Conservation (phyloP, 345 rosid genomes). For the Lepidium didymum region DNA sequence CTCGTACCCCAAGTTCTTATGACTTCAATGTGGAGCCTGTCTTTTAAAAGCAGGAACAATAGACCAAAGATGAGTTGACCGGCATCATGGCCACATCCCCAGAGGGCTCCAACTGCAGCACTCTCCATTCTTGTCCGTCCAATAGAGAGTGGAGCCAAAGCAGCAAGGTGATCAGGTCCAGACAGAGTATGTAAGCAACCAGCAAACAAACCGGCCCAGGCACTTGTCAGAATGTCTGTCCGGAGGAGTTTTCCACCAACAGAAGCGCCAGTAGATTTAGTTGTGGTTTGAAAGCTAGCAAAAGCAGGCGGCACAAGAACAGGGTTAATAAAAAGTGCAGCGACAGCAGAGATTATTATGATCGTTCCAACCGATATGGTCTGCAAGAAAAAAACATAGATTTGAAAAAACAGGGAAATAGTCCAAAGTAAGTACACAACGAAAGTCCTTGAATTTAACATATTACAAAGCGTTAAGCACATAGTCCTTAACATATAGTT, state of each 20-base stretch:
- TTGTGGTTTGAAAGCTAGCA: slow-evolving; percentile 63
- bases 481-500: not conserved
- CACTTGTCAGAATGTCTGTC: slow-evolving; percentile 64
- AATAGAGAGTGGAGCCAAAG: slow-evolving; percentile 90
- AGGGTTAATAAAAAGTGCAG: slow-evolving; percentile 51
- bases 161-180: slow-evolving; percentile 98
- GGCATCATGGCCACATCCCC: slow-evolving; percentile 99
- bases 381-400: slow-evolving; percentile 31
- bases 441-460: not conserved
- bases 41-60: slow-evolving; percentile 69
- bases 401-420: not conserved
- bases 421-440: not conserved
- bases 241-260: slow-evolving; percentile 47
- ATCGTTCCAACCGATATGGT: slow-evolving; percentile 37
- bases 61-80: slow-evolving; percentile 88
- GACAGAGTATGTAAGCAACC: slow-evolving; percentile 93
- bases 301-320: slow-evolving; percentile 67
- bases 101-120: slow-evolving; percentile 91
- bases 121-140: slow-evolving; percentile 85
- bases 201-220: slow-evolving; percentile 94
- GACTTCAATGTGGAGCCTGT: slow-evolving; percentile 74
- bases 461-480: not conserved
- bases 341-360: slow-evolving; percentile 46
- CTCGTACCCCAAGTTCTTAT: slow-evolving; percentile 90
- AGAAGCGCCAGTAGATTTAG: slow-evolving; percentile 42